phyloP scores from a whole-genome alignment of 179 eudicot species.

The Beta lomatogona region DNA sequence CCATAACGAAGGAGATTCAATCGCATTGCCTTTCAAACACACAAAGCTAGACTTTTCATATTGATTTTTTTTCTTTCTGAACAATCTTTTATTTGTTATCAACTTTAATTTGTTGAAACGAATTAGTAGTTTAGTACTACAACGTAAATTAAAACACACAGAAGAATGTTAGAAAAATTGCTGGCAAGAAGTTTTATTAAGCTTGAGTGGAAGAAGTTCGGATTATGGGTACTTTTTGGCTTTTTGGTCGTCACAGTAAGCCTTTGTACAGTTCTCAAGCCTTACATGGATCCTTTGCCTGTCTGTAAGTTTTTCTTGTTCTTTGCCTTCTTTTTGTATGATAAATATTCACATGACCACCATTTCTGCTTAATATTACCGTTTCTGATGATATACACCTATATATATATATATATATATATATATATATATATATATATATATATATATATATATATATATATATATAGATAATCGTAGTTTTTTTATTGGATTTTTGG shows the following conservation, averaged over 20 bases:
- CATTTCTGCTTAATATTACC: too few relatives aligned
- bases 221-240: conserved; percentile 32
- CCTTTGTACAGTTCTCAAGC: conserved; percentile 25
- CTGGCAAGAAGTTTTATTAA: conserved; percentile 29
- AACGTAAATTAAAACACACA: too few relatives aligned
- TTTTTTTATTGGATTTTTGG: too few relatives aligned
- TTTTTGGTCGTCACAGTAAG: conserved; percentile 24
- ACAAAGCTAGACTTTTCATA: background rate
- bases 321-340: background rate
- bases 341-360: too few relatives aligned
- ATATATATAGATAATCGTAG: too few relatives aligned
- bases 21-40: background rate
- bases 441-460: too few relatives aligned
- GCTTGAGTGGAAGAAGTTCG: conserved; percentile 30
- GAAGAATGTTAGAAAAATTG: conserved; percentile 18
- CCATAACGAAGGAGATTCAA: background rate
- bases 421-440: too few relatives aligned
- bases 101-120: background rate
- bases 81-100: background rate
- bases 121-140: background rate
- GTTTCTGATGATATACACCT: too few relatives aligned
- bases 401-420: too few relatives aligned
- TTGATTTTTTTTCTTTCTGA: background rate
- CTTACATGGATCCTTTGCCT: conserved; percentile 29
- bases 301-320: conserved; percentile 24